Percentiles rank a stretch among this genome's conserved stretches.
phyloP scores from a whole-genome alignment of 2,329 filamentous ascomycete species.

The Parastagonospora avenae region DNA sequence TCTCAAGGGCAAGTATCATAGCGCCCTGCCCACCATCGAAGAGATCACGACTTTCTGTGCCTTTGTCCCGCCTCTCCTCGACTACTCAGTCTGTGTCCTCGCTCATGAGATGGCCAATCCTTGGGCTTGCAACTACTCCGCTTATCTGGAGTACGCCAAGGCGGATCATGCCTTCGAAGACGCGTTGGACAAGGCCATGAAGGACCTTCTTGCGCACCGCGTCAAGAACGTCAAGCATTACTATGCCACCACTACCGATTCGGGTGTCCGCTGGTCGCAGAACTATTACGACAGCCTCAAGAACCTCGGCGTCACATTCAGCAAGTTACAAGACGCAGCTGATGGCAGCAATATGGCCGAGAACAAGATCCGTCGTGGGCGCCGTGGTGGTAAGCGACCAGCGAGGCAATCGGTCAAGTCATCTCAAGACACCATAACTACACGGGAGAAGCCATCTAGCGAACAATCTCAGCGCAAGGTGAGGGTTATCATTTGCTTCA shows the following conservation, averaged over 20 bases:
- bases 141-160: conserved; percentile 11
- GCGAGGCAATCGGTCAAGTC: too few relatives aligned
- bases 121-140: conserved; percentile 12
- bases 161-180: conserved; percentile 7
- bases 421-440: too few relatives aligned
- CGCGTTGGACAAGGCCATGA: conserved; percentile 4
- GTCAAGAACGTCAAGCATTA: conserved; percentile 9
- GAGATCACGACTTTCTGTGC: conserved; percentile 12
- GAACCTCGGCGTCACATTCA: background rate
- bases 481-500: too few relatives aligned
- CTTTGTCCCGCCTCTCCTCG: conserved; percentile 10
- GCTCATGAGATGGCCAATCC: conserved; percentile 13
- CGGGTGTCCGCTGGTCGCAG: conserved; percentile 4
- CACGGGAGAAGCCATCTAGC: too few relatives aligned
- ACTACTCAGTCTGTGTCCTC: conserved; percentile 4
- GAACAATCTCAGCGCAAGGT: too few relatives aligned
- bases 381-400: too few relatives aligned
- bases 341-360: background rate
- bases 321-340: background rate
- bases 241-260: conserved; percentile 4
- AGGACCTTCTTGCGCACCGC: conserved; percentile 5
- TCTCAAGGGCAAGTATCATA: conserved; percentile 8
- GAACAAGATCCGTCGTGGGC: too few relatives aligned
- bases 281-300: background rate
- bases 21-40: conserved; percentile 9